Evolutionary conservation across 768 basidiomycete genomes (phyloP), one percentile per base, ranked within the genome.

Genomic region (Macrolepiota fuliginosa): DNA sequence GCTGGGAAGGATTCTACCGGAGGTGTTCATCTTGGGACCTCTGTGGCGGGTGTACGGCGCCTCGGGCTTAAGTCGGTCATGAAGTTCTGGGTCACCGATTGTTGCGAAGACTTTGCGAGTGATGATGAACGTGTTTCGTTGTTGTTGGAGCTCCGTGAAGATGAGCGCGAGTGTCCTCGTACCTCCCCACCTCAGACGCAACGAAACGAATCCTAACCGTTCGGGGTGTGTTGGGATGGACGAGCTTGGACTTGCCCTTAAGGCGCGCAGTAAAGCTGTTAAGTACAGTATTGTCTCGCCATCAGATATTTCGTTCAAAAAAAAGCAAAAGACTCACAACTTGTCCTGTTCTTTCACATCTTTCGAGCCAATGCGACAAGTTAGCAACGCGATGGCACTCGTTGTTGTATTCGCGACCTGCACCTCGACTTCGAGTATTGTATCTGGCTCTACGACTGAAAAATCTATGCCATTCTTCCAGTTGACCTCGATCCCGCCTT

Each of bases 41-140:
- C 63, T 71, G 6, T 66, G 64, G 22, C 69, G 71, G 54, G 39
- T 66, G 59, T 84, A 87, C 1, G 83, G 81, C 0, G 75, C 74
- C 45, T 67, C 74, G 0, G 85, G 75, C 58, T 75, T 74, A 27
- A 87, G 71, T 1, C 71, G 70, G 15, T 83, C 81, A 52, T 83
- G 76, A 64, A 87, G 85, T 9, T 75, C 79, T 25, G 68, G 64
- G 9, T 74, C 77, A 0, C 86, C 86, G 32, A 85, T 78, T 4
- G 79, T 78, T 10, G 79, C 84, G 25, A 65, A 59, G 1, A 87
- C 63, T 5, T 65, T 69, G 1, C 86, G 79, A 0, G 76, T 76
- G 56, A 86, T 84, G 40, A 79, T 64, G 67, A 86, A 86, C 2
- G 72, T 74, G 22, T 71, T 62, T 32, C n/a, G n/a, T n/a, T 66